Percentiles rank a stretch among this genome's conserved stretches.
phyloP scores from a whole-genome alignment of 1,139 yeast genomes.

The Meyerozyma carpophila region DNA sequence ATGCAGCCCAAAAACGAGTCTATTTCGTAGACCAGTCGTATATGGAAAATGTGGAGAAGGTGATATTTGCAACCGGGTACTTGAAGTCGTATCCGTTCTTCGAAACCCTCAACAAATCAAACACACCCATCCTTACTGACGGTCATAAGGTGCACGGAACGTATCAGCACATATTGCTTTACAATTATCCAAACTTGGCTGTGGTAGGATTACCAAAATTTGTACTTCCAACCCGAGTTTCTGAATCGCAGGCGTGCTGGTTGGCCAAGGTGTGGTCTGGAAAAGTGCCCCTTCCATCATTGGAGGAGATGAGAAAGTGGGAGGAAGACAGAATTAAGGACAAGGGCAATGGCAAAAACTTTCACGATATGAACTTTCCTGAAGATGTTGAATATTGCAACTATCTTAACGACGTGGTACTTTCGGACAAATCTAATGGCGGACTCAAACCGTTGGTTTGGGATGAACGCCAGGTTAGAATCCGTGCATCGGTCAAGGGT shows the following conservation, averaged over 20 bases:
- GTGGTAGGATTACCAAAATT: constrained; percentile 47
- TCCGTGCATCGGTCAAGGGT: constrained; percentile 27
- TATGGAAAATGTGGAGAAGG: neutral
- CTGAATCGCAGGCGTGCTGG: constrained; percentile 56
- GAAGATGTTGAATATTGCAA: constrained; percentile 43
- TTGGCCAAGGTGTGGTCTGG: constrained; percentile 52
- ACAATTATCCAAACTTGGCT: constrained; percentile 52
- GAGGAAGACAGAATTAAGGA: constrained; percentile 28
- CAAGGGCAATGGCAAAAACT: constrained; percentile 35
- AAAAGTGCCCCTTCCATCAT: constrained; percentile 37
- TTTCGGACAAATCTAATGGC: constrained; percentile 15
- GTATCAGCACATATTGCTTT: constrained; percentile 49
- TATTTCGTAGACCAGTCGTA: neutral
- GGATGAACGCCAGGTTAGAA: constrained; percentile 28
- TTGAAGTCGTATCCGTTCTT: constrained; percentile 42
- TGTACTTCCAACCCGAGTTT: constrained; percentile 53
- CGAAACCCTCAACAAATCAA: constrained; percentile 16
- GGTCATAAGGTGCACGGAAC: constrained; percentile 45
- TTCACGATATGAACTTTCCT: constrained; percentile 44
- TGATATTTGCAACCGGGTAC: constrained; percentile 3
- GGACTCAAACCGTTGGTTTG: constrained; percentile 35
- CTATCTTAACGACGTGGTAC: constrained; percentile 32
- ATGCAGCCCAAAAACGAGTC: neutral
- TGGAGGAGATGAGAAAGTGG: constrained; percentile 32
- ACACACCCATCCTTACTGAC: constrained; percentile 32